Evolutionary conservation across 352 stramenopile genomes (phyloP).

Genomic region (Peronospora farinosa): DNA sequence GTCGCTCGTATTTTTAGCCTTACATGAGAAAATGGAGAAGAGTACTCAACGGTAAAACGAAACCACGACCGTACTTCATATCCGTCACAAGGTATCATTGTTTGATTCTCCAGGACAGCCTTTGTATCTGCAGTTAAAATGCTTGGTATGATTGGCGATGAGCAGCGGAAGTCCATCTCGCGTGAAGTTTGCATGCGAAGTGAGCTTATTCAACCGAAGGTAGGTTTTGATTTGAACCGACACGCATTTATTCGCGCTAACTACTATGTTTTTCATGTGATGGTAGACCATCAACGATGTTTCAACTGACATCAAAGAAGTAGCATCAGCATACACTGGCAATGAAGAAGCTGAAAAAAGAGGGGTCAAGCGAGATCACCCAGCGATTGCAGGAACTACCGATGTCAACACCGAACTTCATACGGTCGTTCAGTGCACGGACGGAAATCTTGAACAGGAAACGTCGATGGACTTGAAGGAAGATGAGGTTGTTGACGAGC

Average conservation of each 20-base stretch:
- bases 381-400: neutral
- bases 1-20: no score
- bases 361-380: slow-evolving; percentile 9
- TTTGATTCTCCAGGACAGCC: neutral
- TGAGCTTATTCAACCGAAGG: slow-evolving; percentile 9
- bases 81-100: neutral
- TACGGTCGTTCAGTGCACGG: neutral
- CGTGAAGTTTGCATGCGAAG: slow-evolving; percentile 8
- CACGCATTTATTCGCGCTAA: neutral
- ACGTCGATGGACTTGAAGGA: slow-evolving; percentile 2
- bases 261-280: neutral
- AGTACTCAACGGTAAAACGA: neutral
- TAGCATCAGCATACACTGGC: slow-evolving; percentile 3
- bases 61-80: neutral
- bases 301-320: slow-evolving; percentile 5
- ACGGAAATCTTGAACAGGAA: slow-evolving; percentile 1
- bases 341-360: slow-evolving; percentile 14
- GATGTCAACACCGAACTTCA: neutral
- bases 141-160: slow-evolving; percentile 3
- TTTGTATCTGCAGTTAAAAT: neutral
- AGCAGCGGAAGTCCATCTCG: slow-evolving; percentile 4
- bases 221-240: neutral
- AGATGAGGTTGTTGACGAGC: slow-evolving; percentile 8
- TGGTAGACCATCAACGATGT: slow-evolving; percentile 7
- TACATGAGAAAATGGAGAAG: no score